Conservation (phyloP, 2,329 filamentous ascomycete genomes). For the Orbilia oligospora region DNA sequence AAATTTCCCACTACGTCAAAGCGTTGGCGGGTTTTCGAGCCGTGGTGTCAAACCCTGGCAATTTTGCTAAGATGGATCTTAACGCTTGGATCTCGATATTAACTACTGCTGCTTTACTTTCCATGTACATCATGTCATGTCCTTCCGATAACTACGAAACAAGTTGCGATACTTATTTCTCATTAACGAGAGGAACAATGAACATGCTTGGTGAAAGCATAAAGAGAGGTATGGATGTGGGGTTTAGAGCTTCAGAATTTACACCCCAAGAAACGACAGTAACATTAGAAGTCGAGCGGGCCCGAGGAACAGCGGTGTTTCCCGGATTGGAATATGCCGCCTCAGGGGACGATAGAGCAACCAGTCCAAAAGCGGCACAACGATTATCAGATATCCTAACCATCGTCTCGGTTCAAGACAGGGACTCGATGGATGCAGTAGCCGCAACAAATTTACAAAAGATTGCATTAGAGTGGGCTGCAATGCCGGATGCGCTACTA, state of each 20-base stretch:
- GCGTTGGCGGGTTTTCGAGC: slow-evolving; percentile 38
- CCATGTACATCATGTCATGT: slow-evolving; percentile 54
- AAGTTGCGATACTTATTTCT: slow-evolving; percentile 48
- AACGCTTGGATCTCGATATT: slow-evolving; percentile 29
- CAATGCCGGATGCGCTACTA: slow-evolving; percentile 20
- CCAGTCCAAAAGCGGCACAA: not conserved
- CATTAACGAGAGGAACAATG: slow-evolving; percentile 38
- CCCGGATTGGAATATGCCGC: slow-evolving; percentile 48
- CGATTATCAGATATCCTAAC: slow-evolving; percentile 15
- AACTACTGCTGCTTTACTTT: slow-evolving; percentile 34
- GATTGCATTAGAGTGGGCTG: slow-evolving; percentile 32
- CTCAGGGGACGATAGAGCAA: slow-evolving; percentile 37
- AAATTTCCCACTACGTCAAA: slow-evolving; percentile 42
- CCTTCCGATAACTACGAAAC: slow-evolving; percentile 42
- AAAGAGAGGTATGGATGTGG: slow-evolving; percentile 6
- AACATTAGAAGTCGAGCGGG: not conserved
- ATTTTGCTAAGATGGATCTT: slow-evolving; percentile 6
- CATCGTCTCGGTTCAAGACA: not conserved
- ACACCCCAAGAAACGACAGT: not conserved
- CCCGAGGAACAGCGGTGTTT: slow-evolving; percentile 5
- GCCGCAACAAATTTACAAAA: slow-evolving; percentile 27
- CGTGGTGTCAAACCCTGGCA: slow-evolving; percentile 14
- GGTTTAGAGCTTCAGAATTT: not conserved
- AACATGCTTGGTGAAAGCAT: slow-evolving; percentile 43
- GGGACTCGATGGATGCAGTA: slow-evolving; percentile 3